Conservation (phyloP, 2,329 filamentous ascomycete genomes). For the Chaetomium globosum region DNA sequence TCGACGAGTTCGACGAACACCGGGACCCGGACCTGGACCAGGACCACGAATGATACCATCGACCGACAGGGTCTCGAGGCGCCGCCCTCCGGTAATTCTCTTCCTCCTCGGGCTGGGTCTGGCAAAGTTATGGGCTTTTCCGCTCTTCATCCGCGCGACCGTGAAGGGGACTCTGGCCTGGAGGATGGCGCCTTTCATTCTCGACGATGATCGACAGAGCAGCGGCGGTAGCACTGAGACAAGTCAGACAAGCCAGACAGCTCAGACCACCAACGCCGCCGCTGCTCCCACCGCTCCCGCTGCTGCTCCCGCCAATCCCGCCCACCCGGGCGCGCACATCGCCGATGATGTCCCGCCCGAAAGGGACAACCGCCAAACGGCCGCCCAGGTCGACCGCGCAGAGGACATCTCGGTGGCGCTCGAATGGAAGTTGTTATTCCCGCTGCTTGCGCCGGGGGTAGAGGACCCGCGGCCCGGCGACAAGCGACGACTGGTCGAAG, state of each 20-base stretch:
- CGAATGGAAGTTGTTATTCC: constrained; percentile 43
- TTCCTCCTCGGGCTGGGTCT: background rate
- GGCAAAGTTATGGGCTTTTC: constrained; percentile 16
- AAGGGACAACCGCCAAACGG: background rate
- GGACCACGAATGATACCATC: constrained; percentile 1
- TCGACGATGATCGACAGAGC: constrained; percentile 24
- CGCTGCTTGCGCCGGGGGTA: constrained; percentile 32
- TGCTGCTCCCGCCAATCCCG: background rate
- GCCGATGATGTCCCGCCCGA: background rate
- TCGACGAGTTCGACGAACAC: background rate
- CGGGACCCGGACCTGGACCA: too few relatives aligned
- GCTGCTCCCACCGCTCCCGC: background rate
- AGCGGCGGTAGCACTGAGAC: background rate
- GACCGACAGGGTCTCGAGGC: constrained; percentile 1
- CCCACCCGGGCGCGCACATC: background rate
- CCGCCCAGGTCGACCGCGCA: constrained; percentile 26
- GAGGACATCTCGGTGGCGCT: constrained; percentile 39
- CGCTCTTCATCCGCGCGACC: constrained; percentile 1
- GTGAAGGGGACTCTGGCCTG: background rate
- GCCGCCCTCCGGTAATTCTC: background rate
- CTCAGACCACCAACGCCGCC: background rate
- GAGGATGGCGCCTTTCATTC: constrained; percentile 27
- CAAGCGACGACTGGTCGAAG: constrained; percentile 10
- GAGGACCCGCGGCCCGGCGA: constrained; percentile 26
- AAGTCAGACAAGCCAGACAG: background rate